phyloP scores from a whole-genome alignment of 2,329 filamentous ascomycete genomes.

The Beauveria australis region DNA sequence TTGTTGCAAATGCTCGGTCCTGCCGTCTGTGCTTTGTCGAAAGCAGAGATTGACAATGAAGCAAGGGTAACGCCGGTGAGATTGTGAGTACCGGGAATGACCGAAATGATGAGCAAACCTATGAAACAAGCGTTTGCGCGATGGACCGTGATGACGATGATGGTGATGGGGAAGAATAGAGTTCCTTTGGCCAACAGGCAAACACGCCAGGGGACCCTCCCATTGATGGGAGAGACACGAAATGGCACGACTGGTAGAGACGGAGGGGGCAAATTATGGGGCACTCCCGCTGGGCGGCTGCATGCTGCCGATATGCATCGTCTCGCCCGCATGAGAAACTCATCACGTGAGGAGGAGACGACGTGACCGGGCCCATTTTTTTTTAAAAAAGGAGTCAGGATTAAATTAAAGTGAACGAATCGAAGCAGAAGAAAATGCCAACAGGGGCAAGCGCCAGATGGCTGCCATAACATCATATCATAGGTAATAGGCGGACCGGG shows the following conservation, averaged over 20 bases:
- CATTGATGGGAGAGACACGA: background rate
- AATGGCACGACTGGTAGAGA: background rate
- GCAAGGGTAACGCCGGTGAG: background rate
- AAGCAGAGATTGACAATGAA: background rate
- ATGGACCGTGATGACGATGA: background rate
- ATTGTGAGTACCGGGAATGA: background rate
- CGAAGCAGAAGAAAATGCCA: background rate
- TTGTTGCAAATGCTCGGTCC: background rate
- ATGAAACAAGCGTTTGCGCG: background rate
- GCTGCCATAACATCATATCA: background rate
- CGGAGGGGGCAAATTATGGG: background rate
- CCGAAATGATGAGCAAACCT: background rate
- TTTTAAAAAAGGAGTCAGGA: background rate
- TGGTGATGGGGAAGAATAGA: background rate
- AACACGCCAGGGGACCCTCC: background rate
- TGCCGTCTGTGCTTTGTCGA: background rate
- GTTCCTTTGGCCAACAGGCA: background rate
- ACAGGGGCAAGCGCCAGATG: background rate
- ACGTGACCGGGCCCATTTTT: constrained; percentile 10
- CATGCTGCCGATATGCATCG: constrained; percentile 7
- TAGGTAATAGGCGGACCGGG: constrained; percentile 2
- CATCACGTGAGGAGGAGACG: constrained; percentile 8
- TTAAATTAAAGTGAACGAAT: background rate
- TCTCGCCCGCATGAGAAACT: constrained; percentile 7
- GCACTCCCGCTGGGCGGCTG: constrained; percentile 7